Percentiles rank a stretch among this genome's conserved stretches.
Evolutionary conservation across 2,329 filamentous ascomycete species (phyloP).

Genomic region (Cryphonectria naterciae): DNA sequence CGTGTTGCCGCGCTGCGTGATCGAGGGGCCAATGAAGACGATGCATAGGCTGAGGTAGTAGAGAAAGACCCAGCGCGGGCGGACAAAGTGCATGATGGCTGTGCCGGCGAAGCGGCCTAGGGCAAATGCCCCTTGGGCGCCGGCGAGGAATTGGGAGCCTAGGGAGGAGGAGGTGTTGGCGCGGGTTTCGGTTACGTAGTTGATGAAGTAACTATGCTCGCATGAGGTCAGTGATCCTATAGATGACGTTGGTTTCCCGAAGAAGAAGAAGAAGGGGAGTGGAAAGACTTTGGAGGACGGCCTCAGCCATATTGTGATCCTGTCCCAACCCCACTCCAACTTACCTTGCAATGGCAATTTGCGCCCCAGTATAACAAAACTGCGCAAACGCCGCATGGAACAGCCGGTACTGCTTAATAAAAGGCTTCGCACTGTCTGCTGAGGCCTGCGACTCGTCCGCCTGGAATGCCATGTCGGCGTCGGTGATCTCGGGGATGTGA

Average conservation of each 20-base stretch:
- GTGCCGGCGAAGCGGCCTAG: conserved; percentile 72
- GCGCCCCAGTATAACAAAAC: conserved; percentile 78
- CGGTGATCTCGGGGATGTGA: conserved; percentile 73
- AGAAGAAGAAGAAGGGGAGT: too few species aligned
- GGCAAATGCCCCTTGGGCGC: conserved; percentile 74
- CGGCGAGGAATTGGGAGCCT: conserved; percentile 71
- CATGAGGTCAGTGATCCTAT: background rate
- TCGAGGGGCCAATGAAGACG: conserved; percentile 60
- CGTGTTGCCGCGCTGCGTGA: conserved; percentile 49
- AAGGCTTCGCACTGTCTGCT: conserved; percentile 59
- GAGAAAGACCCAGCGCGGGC: conserved; percentile 70
- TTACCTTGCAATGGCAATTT: conserved; percentile 62
- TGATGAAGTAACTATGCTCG: conserved; percentile 66
- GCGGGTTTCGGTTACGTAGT: conserved; percentile 68
- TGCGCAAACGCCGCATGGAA: conserved; percentile 78
- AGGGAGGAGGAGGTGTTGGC: conserved; percentile 52
- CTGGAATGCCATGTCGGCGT: conserved; percentile 68
- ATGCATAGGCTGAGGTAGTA: conserved; percentile 67
- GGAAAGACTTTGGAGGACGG: background rate
- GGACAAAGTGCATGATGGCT: conserved; percentile 67
- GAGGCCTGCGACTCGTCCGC: conserved; percentile 57
- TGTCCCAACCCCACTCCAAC: background rate
- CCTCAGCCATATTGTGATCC: background rate
- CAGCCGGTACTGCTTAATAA: conserved; percentile 72
- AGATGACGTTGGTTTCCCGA: too few species aligned